Evolutionary conservation across 345 rosid genomes (phyloP).

Genomic region (Acer yangbiense): DNA sequence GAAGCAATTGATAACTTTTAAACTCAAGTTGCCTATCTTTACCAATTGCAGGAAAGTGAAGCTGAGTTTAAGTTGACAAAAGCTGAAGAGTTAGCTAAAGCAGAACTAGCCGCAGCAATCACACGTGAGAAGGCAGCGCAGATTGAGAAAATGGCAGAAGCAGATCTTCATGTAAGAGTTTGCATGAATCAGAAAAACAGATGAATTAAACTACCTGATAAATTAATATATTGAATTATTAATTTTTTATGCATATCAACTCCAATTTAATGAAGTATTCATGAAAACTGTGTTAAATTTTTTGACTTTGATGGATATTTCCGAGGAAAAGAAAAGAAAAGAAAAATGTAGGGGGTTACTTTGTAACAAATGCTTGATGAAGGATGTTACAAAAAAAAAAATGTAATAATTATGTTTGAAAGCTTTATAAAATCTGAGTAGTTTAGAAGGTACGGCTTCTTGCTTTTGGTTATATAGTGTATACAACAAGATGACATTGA

Average conservation of each 20-base stretch:
- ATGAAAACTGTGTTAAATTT: not conserved
- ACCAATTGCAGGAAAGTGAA: conserved; percentile 70
- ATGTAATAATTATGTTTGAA: not conserved
- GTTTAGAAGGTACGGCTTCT: not conserved
- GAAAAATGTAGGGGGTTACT: not conserved
- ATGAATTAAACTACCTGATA: not conserved
- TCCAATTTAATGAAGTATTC: not conserved
- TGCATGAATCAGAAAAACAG: not conserved
- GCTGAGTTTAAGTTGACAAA: conserved; percentile 55
- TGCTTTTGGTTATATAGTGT: not conserved
- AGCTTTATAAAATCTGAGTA: not conserved
- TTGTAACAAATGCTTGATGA: not conserved
- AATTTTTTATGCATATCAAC: not conserved
- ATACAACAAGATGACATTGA: not conserved
- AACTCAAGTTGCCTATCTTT: conserved; percentile 27
- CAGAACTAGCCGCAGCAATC: conserved; percentile 71
- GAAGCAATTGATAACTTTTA: conserved; percentile 12
- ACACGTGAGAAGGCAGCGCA: conserved; percentile 83
- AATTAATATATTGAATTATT: not conserved
- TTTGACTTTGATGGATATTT: not conserved
- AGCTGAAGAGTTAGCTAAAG: conserved; percentile 74
- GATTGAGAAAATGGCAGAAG: conserved; percentile 85
- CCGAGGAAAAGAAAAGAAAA: not conserved
- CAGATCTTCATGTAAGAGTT: conserved; percentile 79
- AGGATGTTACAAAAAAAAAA: not conserved